A percentile compares a stretch with the other conserved stretches of the same genome.
Conservation (phyloP, 2,329 filamentous ascomycete genomes). For the Colletotrichum camelliae region DNA sequence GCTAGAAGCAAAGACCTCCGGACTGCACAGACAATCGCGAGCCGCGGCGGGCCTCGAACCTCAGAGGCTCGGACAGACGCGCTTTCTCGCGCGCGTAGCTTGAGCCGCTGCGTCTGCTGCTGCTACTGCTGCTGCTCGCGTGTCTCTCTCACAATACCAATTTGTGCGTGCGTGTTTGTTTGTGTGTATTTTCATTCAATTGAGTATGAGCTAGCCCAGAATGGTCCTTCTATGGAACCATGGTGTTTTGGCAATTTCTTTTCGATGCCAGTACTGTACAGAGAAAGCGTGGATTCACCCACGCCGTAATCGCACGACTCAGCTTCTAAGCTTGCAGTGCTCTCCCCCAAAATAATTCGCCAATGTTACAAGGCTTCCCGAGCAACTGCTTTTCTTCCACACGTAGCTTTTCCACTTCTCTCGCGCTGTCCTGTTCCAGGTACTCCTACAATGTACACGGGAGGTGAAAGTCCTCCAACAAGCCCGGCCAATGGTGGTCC, state of each 20-base stretch:
- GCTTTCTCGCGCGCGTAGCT: neutral
- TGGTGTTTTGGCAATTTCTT: conserved; percentile 12
- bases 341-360: neutral
- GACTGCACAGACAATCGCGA: conserved; percentile 4
- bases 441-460: conserved; percentile 20
- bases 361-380: conserved; percentile 20
- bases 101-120: neutral
- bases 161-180: neutral
- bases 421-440: conserved; percentile 2
- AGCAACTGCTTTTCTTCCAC: conserved; percentile 22
- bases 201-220: conserved; percentile 21
- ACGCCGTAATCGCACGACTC: conserved; percentile 7
- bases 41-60: neutral
- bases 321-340: conserved; percentile 22
- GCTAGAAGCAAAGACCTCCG: neutral
- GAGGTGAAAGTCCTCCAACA: conserved; percentile 16
- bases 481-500: conserved; percentile 6
- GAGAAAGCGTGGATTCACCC: conserved; percentile 19
- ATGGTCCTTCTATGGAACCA: conserved; percentile 10
- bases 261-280: conserved; percentile 21
- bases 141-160: neutral
- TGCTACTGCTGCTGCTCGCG: neutral
- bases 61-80: neutral
- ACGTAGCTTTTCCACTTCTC: conserved; percentile 9
- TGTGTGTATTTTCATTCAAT: conserved; percentile 19